Evolutionary conservation across 31 red algal species (phyloP), one percentile per base, ranked within the genome.

Genomic region (Asparagopsis taxiformis): DNA sequence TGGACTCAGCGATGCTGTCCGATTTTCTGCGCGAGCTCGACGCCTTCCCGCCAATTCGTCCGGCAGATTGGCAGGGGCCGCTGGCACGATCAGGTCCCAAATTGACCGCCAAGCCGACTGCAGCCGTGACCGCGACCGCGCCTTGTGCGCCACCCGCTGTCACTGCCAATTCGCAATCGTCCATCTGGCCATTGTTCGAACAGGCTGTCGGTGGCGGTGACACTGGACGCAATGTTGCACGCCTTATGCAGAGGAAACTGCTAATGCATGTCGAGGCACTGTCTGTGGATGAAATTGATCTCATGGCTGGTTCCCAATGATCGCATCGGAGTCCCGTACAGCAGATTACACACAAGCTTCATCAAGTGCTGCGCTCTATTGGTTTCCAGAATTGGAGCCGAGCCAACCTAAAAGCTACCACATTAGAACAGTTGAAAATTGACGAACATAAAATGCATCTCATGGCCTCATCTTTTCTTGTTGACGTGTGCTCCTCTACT

Each of bases 241-340:
- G 13, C 21, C 52, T 55, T 19, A 55, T 55, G 52, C 52, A 55
- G 52, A 55, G 26, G 52, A 19, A 24, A 24, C 52, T 55, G 6
- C 21, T 55, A 55, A 24, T 24, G 6, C 52, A 4, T 15, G 7
- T 55, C 52, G 52, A 55, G 7, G 9, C 21, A 55, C 21, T 55
- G 52, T 24, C 52, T 7, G 6, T 55, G 52, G 52, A 55, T 55
- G 52, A 55, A 15, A 55, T 55, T 15, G 52, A 55, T 7, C 26
- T 55, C 21, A 55, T 55, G 52, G 52, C 52, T 19, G 13, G 52
- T n/a, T n/a, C n/a, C n/a, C n/a, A n/a, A n/a, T n/a, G n/a, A n/a
- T n/a, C n/a, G n/a, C n/a, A n/a, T n/a, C n/a, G n/a, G n/a, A n/a
- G n/a, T n/a, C n/a, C n/a, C n/a, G n/a, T n/a, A n/a, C n/a, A n/a